Percentiles rank a stretch among this genome's conserved stretches.
These are phyloP conservation scores for Leishmania martiniquensis DNA, from an alignment of 208 protist species.

Conservation along the genomic window DNA sequence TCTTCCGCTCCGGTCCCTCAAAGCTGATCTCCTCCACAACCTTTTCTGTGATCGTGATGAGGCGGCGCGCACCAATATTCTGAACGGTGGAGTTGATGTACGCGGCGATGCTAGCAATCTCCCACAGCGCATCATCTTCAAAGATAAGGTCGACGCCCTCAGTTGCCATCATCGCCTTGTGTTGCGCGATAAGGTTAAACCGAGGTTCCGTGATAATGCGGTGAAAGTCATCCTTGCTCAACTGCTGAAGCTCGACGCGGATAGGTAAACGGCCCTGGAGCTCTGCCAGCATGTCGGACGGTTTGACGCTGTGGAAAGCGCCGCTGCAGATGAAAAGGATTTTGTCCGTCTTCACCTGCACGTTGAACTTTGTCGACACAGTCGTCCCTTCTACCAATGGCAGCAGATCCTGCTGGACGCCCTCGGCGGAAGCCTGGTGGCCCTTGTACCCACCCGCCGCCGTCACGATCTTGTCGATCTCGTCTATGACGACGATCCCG, in stretches of 20 bases:
- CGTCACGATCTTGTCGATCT: conserved; percentile 99
- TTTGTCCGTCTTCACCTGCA: conserved; percentile 97
- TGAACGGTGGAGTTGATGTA: conserved; percentile 97
- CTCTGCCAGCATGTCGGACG: conserved; percentile 95
- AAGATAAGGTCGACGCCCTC: conserved; percentile 96
- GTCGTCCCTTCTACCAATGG: conserved; percentile 98
- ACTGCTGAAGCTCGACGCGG: conserved; percentile 97
- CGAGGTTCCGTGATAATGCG: conserved; percentile 98
- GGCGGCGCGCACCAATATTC: conserved; percentile 97
- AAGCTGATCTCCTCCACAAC: conserved; percentile 97
- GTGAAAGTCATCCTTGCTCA: conserved; percentile 96
- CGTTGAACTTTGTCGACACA: conserved; percentile 97
- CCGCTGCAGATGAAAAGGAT: conserved; percentile 98
- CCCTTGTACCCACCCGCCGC: conserved; percentile 86
- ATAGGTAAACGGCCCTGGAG: conserved; percentile 98
- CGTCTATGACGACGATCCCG: conserved; percentile 99
- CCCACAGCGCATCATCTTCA: conserved; percentile 92
- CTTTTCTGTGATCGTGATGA: conserved; percentile 97
- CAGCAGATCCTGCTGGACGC: conserved; percentile 98
- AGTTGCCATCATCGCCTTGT: conserved; percentile 95
- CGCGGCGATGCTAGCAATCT: conserved; percentile 95
- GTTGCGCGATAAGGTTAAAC: conserved; percentile 96
- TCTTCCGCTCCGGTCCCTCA: conserved; percentile 84
- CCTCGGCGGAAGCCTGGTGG: conserved; percentile 95
- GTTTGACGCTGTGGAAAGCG: conserved; percentile 97